Evolutionary conservation across 2,329 filamentous ascomycete genomes (phyloP), one percentile per base, ranked within the genome.

Genomic region (Fusarium sororula): DNA sequence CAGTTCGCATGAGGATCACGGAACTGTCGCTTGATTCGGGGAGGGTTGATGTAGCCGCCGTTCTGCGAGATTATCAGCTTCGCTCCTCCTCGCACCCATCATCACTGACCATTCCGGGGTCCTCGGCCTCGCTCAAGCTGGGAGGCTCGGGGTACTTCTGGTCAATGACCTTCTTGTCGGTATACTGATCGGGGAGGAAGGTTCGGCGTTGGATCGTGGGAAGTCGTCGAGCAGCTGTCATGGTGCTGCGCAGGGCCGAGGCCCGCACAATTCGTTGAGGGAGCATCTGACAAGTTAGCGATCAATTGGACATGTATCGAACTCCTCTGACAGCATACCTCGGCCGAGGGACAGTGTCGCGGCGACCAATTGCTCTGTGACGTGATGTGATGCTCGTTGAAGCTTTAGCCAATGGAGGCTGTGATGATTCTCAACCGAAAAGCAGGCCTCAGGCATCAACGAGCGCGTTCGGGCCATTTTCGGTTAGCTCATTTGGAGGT

Each of bases 1-100:
- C 95, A 99, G 81, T 94, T 92, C 81, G 85, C 96, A 82, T 98
- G 90, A 41, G 97, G 96, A 83, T 98, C 96, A 82, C 96, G 94
- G 86, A 94, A 93, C 83, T 95, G 92, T 78, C 96, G 93, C 88
- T 98, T 98, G 84, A 96, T 86, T 62, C 88, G 85, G 20, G 91
- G 90, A 66, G 94, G 93, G 85, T 95, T 94, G 80, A 93, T 89
- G 83, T 94, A 96, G 83, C 92, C 93, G 80, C 94, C 94, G 83
- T 95, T 97, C 93, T 95, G 81, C 68, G 72, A 75, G 62, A 71
- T 74, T 75, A 68, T 79, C 73, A 75, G 76, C 69, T 62, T 39
- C 51, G 55, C 32, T 68, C 58, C 42, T 68, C 53, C 54, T 60
- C 48, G 57, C n/a, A 24, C 30, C 28, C 38, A 28, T 56, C 48